Evolutionary conservation across 2,329 filamentous ascomycete genomes (phyloP), one percentile per base, ranked within the genome.

Genomic region (Arthroderma uncinatum): DNA sequence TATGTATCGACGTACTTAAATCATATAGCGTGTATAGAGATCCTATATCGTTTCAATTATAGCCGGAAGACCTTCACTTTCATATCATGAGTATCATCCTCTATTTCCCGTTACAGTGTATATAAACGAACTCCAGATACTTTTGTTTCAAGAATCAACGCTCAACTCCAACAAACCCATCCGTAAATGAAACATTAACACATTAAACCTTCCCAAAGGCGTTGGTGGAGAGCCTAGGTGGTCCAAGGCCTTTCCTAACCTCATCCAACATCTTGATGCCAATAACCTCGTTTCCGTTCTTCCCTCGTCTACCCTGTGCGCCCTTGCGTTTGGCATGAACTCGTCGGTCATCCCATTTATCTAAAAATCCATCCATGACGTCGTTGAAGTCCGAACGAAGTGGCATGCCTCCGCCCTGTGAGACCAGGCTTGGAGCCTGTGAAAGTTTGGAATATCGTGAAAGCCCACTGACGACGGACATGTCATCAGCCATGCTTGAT

Each of bases 281-380:
- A 59, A 81, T 87, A 68, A 87, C 85, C 62, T 86, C 83, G 67
- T 86, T 88, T 16, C 85, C 85, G 73, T 91, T 89, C 75, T 91
- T 92, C 19, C 89, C 81, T 56, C 79, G 73, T 69, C 84, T 85
- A 74, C 67, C 70, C 63, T 76, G 74, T 9, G 69, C 72, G 7
- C 68, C 74, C 61, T 72, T 74, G 6, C 72, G 67, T 64, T 75
- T 76, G 4, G 64, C 70, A 63, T 72, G 70, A 4, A 68, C 63
- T 50, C 71, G 68, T 53, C 75, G 72, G 62, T 73, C 72, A 47
- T 74, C 71, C 74, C 74, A 76, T 34, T 78, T 83, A 7, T 84
- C 87, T 25, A 97, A 74, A 73, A 98, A 98, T 57, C 95, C 91
- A 68, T 97, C 92, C 78, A 98, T 83, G 68, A 97, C 89, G 60